phyloP scores from a whole-genome alignment of 192 early-diverging fungal genomes.

The Mortierella antarctica region DNA sequence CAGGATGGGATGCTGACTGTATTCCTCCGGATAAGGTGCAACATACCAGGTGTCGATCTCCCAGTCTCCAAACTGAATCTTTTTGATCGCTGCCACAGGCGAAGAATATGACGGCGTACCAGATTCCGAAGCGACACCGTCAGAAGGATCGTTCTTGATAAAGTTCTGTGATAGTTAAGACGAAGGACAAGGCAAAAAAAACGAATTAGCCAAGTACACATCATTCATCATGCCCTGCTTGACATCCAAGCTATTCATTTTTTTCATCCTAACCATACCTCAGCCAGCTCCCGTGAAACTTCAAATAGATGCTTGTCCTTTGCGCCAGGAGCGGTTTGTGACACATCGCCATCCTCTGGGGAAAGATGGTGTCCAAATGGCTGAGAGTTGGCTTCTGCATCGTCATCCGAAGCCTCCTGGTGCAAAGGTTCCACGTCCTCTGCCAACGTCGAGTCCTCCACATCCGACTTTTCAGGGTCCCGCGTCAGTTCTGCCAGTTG shows the following conservation, averaged over 20 bases:
- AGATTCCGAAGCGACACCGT: conserved; percentile 11
- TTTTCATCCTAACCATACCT: conserved; percentile 24
- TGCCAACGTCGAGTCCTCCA: not conserved
- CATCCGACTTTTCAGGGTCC: not conserved
- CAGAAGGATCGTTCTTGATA: conserved; percentile 6
- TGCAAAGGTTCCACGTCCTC: not conserved
- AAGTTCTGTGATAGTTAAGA: conserved; percentile 1
- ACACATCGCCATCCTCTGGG: conserved; percentile 63
- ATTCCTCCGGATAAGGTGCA: conserved; percentile 97
- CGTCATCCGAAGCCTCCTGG: conserved; percentile 15
- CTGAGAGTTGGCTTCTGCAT: conserved; percentile 27
- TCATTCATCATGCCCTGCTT: too few species aligned
- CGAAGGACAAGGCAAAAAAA: not conserved
- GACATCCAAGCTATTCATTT: too few species aligned
- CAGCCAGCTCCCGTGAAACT: conserved; percentile 55
- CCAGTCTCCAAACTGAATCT: conserved; percentile 85
- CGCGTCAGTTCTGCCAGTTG: not conserved
- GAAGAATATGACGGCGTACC: conserved; percentile 18
- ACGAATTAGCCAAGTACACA: not conserved
- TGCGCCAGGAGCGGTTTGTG: conserved; percentile 61
- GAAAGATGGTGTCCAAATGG: conserved; percentile 65
- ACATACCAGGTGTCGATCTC: conserved; percentile 95
- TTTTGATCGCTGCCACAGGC: conserved; percentile 66
- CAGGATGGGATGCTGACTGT: conserved; percentile 79
- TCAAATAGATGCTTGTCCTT: conserved; percentile 66